Base-by-base conservation (phyloP, 305 asterid species). In the Withania somnifera region DNA sequence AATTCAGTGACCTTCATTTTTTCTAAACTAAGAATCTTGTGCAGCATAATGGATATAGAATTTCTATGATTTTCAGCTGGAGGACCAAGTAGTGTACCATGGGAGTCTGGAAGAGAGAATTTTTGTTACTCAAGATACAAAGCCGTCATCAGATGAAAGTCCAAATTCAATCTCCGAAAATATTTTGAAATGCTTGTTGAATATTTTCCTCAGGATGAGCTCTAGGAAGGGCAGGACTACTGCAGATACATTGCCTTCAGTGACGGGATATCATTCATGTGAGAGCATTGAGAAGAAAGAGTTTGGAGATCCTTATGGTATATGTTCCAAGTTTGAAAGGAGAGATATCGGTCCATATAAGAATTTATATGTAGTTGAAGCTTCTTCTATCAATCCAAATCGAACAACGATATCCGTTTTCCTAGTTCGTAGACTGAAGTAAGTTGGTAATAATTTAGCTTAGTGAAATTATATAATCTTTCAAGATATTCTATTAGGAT, bases 291-390 rank as follows among this genome's bases (percentile, higher is more conserved):
- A 69, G 15, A 73, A 45, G 61, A 30, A 73, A 20, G 90, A 84
- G 67, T 88, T 88, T 81, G 87, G 83, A 85, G 97, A 92, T 81
- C 95, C 98, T 56, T 92, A 88, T 82, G 86, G 84, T 45, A 80
- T 88, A 78, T 87, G 87, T 71, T 83, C 90, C 6, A 85, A 86
- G 84, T 92, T 85, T 73, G 91, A 88, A 83, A 90, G 82, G 87
- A 86, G 91, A 82, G 93, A 93, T 68, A 85, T 91, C 50, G 97
- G 98, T 82, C 89, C 97, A 1, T 93, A 93, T 84, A 92, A 91
- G 85, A 86, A 91, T 82, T 81, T 90, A 57, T 82, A 87, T 78
- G 84, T 89, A 20, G 82, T 93, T 54, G 97, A 92, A 78, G 90
- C 91, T 14, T 26, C 84, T 14, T 91, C 90, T 4, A 88, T 91